Conservation (phyloP, 208 protist genomes). For the Wallacemonas sp. region DNA sequence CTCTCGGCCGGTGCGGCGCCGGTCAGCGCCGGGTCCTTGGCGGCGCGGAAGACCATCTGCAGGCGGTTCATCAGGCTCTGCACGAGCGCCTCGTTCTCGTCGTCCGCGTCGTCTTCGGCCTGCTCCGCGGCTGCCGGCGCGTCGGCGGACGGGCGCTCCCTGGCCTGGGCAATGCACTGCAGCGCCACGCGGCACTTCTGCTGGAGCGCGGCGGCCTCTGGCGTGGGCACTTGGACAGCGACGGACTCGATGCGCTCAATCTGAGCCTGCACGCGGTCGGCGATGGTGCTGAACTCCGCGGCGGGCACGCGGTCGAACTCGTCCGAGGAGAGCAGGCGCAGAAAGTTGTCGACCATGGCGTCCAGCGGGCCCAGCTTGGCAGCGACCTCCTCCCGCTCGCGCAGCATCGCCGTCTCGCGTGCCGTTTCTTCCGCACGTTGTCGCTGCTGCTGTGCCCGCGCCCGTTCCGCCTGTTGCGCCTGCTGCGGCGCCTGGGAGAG, state of each 20-base stretch:
- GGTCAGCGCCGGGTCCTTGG: constrained; percentile 25
- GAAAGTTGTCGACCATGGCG: constrained; percentile 67
- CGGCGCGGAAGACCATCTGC: constrained; percentile 26
- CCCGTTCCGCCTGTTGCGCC: neutral
- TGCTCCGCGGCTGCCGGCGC: neutral
- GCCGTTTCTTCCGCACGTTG: constrained; percentile 16
- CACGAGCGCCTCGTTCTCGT: neutral
- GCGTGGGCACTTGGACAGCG: constrained; percentile 38
- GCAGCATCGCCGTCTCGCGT: neutral
- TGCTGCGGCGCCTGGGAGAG: neutral
- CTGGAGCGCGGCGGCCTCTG: constrained; percentile 34
- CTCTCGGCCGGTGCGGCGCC: constrained; percentile 17
- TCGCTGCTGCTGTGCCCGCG: constrained; percentile 5
- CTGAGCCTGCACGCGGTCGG: constrained; percentile 39
- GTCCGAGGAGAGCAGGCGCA: constrained; percentile 44
- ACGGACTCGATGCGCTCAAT: constrained; percentile 45
- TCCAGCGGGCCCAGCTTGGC: constrained; percentile 42
- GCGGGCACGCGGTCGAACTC: constrained; percentile 24
- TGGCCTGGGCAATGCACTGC: constrained; percentile 15
- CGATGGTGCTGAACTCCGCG: constrained; percentile 34
- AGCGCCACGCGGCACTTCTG: constrained; percentile 56
- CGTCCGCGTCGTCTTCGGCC: neutral
- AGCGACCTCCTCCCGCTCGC: neutral
- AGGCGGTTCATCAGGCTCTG: constrained; percentile 26
- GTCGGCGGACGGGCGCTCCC: neutral